These are phyloP conservation scores for Acorus calamus DNA, from an alignment of 106 monocot species.

Conservation along the genomic window DNA sequence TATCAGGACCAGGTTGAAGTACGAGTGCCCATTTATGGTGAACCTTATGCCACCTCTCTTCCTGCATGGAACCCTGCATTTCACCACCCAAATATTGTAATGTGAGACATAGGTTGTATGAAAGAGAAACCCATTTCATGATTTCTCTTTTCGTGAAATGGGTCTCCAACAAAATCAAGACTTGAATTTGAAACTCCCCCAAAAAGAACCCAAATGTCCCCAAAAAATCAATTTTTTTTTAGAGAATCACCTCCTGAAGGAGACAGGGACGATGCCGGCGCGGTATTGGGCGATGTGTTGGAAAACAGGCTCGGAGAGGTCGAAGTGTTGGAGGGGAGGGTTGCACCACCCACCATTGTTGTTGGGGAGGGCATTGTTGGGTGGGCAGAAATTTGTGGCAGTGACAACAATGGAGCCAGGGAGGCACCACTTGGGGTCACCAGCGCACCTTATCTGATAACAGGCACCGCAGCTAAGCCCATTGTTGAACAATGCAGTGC, in stretches of 20 bases:
- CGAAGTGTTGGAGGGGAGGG: slow-evolving; percentile 44
- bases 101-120: no score
- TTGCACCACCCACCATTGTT: slow-evolving; percentile 58
- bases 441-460: slow-evolving; percentile 34
- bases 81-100: no score
- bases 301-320: slow-evolving; percentile 43
- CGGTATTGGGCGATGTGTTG: slow-evolving; percentile 29
- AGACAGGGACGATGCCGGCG: slow-evolving; percentile 49
- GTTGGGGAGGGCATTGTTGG: neutral
- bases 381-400: no score
- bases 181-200: no score
- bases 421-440: slow-evolving; percentile 32
- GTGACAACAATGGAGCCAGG: slow-evolving; percentile 23
- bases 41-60: slow-evolving; percentile 52
- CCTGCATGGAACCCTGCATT: slow-evolving; percentile 44
- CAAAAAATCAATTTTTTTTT: no score
- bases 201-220: no score
- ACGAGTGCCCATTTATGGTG: slow-evolving; percentile 56
- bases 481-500: slow-evolving; percentile 54
- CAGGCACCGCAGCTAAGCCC: slow-evolving; percentile 63
- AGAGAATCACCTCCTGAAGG: slow-evolving; percentile 31
- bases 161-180: no score
- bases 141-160: no score
- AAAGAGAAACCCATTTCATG: no score
- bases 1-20: slow-evolving; percentile 59